phyloP scores from a whole-genome alignment of 1,139 yeast genomes.

The Suzukiozyma palmioleophila region DNA sequence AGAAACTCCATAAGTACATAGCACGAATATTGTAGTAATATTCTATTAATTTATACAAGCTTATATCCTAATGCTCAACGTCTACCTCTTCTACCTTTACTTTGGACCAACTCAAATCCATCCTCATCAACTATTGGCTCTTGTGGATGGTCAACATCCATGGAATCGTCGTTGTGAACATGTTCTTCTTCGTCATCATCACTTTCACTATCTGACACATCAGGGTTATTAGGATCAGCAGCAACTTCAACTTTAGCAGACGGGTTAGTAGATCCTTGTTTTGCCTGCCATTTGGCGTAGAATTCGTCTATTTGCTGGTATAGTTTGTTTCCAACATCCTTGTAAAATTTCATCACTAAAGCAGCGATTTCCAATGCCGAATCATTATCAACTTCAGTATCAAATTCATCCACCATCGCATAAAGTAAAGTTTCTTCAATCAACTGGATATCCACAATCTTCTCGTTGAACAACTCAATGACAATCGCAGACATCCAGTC shows the following conservation, averaged over 20 bases:
- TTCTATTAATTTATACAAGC: not conserved
- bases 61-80: constrained; percentile 2
- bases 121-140: constrained; percentile 85
- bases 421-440: constrained; percentile 82
- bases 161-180: constrained; percentile 26
- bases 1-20: constrained; percentile 34
- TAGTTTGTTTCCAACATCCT: constrained; percentile 52
- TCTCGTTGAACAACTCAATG: constrained; percentile 70
- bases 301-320: constrained; percentile 54
- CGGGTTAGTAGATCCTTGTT: constrained; percentile 35
- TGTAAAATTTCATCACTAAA: constrained; percentile 60
- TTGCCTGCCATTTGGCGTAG: constrained; percentile 55
- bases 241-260: constrained; percentile 34
- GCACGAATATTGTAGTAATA: constrained; percentile 1
- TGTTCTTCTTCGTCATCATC: constrained; percentile 41
- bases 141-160: constrained; percentile 35
- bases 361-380: constrained; percentile 75
- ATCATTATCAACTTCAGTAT: constrained; percentile 82
- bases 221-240: constrained; percentile 61
- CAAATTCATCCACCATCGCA: constrained; percentile 95
- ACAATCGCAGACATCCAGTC: constrained; percentile 91
- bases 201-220: constrained; percentile 42
- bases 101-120: constrained; percentile 85
- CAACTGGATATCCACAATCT: constrained; percentile 65
- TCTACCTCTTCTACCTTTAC: constrained; percentile 45